A percentile compares a stretch with the other conserved stretches of the same genome.
Conservation (phyloP, 1,284 basidiomycete genomes). For the Puccinia coronata region DNA sequence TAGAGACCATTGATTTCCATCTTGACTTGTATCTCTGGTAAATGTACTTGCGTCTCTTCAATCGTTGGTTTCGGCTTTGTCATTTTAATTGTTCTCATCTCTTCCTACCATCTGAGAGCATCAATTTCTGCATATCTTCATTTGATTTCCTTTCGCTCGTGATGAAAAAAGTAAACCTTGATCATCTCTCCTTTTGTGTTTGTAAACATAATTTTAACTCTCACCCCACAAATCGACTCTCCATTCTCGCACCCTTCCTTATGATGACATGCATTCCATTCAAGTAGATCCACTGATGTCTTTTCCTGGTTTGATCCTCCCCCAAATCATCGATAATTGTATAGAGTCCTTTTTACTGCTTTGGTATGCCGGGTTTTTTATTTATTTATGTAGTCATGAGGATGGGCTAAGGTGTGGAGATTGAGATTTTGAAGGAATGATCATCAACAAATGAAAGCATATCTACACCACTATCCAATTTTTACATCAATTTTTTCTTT, state of each 20-base stretch:
- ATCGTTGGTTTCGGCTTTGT: background rate
- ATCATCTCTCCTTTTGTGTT: background rate
- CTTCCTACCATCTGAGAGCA: background rate
- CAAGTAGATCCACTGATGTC: background rate
- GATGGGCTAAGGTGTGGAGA: too few species aligned
- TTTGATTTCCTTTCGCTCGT: background rate
- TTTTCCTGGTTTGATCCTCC: background rate
- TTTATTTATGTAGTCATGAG: too few species aligned
- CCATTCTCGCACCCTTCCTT: background rate
- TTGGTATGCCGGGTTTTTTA: too few species aligned
- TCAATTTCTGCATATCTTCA: background rate
- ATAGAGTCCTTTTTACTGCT: too few species aligned
- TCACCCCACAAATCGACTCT: background rate
- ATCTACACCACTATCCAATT: too few species aligned
- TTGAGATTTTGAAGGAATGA: too few species aligned
- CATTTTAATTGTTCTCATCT: background rate
- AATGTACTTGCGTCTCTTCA: background rate
- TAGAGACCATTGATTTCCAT: slow-evolving; percentile 23
- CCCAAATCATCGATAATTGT: too few species aligned
- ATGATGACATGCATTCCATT: background rate
- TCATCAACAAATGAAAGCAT: too few species aligned
- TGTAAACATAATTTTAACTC: background rate
- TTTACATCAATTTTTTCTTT: too few species aligned
- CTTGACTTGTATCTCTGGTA: background rate
- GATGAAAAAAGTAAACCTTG: background rate